Base-by-base conservation (phyloP, 2,329 filamentous ascomycete genomes). In the Botrytis fabae region DNA sequence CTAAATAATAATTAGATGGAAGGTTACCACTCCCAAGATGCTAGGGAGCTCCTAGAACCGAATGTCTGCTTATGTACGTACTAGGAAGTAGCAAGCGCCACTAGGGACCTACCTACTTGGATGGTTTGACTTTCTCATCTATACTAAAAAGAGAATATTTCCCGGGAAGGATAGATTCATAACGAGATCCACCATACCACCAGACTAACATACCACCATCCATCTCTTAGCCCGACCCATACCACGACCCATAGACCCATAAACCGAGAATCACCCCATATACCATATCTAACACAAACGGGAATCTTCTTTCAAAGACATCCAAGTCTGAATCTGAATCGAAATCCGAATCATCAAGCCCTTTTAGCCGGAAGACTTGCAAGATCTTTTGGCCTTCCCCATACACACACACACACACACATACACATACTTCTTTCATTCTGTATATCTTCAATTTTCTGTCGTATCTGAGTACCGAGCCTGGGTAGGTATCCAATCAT, bases 181-280 rank as follows among this genome's bases (percentile, higher is more conserved):
- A 14, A 22, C 9, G 48, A 51, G 48, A 51, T 51, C 48, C 48
- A 51, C 48, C 48, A 40, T 12, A 40, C 40, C 40, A 40, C 40
- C 40, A 51, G 4, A 51, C 46, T 22, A 51, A 10, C 22, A 51
- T n/a, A 51, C 48, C 25, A 51, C 22, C 46, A 25, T 25, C 12
- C 46, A 25, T 25, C 12, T 22, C 22, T 51, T n/a, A 54, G 25
- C 28, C n/a, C 25, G 51, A 54, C 51, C 51, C 51, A 54, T 54
- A 28, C 14, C 4, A 16, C 4, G 42, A 44, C 16, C 16, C 10
- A 51, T 51, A 6, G 48, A 46, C 32, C 28, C 62, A 63, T 28
- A 20, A 4, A n/a, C 63, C 63, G 63, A 65, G 63, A 65, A 65
- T 65, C 63, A 65, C 63, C 63, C 62, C 62, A 64, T 64, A 35